Percentiles rank a stretch among this genome's conserved stretches.
Evolutionary conservation across 768 basidiomycete genomes (phyloP).

Genomic region (Leccinum aurantiacum): DNA sequence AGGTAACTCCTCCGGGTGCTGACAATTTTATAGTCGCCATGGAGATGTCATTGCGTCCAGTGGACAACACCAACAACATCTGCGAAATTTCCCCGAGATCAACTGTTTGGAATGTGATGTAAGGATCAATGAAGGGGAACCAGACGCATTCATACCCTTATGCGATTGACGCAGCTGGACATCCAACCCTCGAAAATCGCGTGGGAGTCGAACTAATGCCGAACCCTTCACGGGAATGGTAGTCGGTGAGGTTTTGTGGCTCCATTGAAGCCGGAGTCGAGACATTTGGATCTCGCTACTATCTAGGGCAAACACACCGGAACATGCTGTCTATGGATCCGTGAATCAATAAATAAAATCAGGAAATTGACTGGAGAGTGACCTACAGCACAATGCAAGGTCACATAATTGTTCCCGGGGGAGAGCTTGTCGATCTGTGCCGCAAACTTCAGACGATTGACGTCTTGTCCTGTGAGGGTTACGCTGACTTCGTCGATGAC

Average conservation of each 20-base stretch:
- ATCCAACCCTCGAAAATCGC: constrained; percentile 61
- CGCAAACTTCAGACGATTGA: constrained; percentile 59
- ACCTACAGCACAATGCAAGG: constrained; percentile 73
- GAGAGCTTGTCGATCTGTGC: constrained; percentile 42
- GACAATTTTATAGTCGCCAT: constrained; percentile 54
- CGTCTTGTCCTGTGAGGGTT: constrained; percentile 60
- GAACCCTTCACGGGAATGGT: constrained; percentile 27
- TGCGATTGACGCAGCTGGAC: constrained; percentile 61
- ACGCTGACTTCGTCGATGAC: constrained; percentile 62
- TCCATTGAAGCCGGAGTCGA: constrained; percentile 66
- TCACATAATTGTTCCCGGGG: constrained; percentile 58
- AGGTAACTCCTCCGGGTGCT: constrained; percentile 54
- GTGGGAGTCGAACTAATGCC: constrained; percentile 58
- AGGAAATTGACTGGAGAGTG: not conserved
- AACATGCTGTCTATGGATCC: constrained; percentile 52
- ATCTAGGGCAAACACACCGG: constrained; percentile 69
- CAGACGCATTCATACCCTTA: constrained; percentile 21
- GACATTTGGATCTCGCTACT: constrained; percentile 65
- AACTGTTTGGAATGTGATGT: constrained; percentile 41
- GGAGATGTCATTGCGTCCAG: constrained; percentile 67
- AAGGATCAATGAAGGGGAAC: constrained; percentile 17
- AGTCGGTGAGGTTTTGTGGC: constrained; percentile 37
- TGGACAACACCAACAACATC: constrained; percentile 56
- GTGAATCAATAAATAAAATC: not conserved
- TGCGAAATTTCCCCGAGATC: constrained; percentile 60